Evolutionary conservation across 352 stramenopile genomes (phyloP), one percentile per base, ranked within the genome.

Genomic region (Phytopythium helicoides): DNA sequence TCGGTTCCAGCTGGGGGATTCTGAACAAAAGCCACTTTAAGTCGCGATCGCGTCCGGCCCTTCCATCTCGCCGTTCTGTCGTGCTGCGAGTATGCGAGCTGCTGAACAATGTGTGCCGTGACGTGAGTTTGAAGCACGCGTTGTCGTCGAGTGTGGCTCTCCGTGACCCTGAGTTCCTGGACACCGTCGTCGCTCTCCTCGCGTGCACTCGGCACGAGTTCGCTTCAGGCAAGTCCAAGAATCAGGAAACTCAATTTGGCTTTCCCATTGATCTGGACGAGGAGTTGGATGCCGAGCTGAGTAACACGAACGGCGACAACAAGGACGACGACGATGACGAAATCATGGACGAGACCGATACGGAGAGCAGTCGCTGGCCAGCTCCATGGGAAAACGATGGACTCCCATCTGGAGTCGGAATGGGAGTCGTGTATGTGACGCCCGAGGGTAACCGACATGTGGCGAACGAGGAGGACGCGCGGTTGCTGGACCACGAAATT

Each of bases 371-470:
- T 28, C 68, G 73, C 18, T 92, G 81, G 81, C 79, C 81, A 0
- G 81, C 76, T 23, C 79, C 81, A 7, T 92, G 81, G 81, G 81
- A 92, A 41, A 91, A 71, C 57, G 76, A 91, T 33, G 77, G 77
- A 5, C 58, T 85, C 19, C 71, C 78, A 1, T 89, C 76, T 3
- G 76, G 80, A 19, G 59, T 89, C 6, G 80, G 80, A 34, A 89
- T 93, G 73, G 83, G 83, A 35, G 72, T 91, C 23, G 81, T 93
- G 34, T 91, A 89, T 55, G 78, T 87, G 16, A 88, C 73, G 38
- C 67, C 75, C 0, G 77, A 88, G 34, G 83, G 78, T 14, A 78
- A 77, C 22, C 72, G 77, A n/a, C 80, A 73, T 44, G 58, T 53
- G 0, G 61, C 46, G 5, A 35, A 47, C 2, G 76, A 82, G 14